Conservation (phyloP, 2,329 filamentous ascomycete species). For the Bipolaris bicolor region DNA sequence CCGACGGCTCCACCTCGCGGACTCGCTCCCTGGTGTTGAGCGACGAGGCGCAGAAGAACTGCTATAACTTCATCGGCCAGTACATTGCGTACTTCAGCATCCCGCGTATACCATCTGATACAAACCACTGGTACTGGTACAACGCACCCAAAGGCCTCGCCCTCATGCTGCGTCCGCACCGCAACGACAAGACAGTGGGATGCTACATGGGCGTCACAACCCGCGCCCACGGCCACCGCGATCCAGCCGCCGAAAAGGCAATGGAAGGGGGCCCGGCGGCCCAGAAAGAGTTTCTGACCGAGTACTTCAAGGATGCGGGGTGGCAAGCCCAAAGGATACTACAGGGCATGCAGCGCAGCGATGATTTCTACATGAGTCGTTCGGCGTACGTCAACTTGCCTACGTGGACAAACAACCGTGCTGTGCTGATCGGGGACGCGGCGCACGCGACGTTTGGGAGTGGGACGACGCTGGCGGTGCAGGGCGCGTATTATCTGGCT, state of each 20-base stretch:
- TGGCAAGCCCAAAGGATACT: conserved; percentile 57
- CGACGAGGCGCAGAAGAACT: conserved; percentile 23
- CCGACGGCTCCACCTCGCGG: conserved; percentile 37
- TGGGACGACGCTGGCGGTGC: conserved; percentile 45
- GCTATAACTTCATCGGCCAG: conserved; percentile 29
- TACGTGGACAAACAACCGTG: conserved; percentile 55
- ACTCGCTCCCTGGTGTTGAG: conserved; percentile 36
- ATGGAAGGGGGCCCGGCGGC: conserved; percentile 42
- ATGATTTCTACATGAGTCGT: conserved; percentile 57
- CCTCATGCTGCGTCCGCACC: conserved; percentile 37
- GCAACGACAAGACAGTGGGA: conserved; percentile 32
- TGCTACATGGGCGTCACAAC: conserved; percentile 36
- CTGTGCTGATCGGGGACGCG: conserved; percentile 63
- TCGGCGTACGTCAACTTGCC: conserved; percentile 55
- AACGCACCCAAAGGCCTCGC: conserved; percentile 29
- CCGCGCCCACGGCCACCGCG: conserved; percentile 11
- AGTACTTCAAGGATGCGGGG: conserved; percentile 49
- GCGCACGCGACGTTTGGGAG: conserved; percentile 44
- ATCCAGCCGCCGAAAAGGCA: conserved; percentile 25
- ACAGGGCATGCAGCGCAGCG: conserved; percentile 46
- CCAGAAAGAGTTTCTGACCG: conserved; percentile 51
- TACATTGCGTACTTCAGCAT: conserved; percentile 45
- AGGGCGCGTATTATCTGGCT: conserved; percentile 49
- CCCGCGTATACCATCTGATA: conserved; percentile 27
- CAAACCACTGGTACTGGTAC: conserved; percentile 34